Percentiles rank a stretch among this genome's conserved stretches.
Evolutionary conservation across 495 filamentous ascomycete species (phyloP).

Genomic region (Glonium stellatum): DNA sequence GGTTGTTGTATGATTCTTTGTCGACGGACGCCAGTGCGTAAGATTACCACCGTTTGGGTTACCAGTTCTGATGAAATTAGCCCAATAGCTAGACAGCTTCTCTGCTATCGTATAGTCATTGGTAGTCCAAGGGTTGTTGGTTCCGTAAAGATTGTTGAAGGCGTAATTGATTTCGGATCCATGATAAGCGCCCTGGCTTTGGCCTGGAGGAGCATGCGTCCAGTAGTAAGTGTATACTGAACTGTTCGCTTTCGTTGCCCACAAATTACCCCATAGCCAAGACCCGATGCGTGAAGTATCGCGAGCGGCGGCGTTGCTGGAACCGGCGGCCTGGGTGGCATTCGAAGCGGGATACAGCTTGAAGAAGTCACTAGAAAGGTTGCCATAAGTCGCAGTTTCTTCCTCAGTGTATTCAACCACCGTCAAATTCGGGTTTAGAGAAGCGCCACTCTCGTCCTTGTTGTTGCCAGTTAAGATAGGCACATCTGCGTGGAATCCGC

Average conservation of each 20-base stretch:
- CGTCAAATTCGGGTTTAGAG: neutral
- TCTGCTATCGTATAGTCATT: neutral
- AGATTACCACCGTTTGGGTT: neutral
- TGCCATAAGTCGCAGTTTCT: neutral
- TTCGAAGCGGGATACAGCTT: neutral
- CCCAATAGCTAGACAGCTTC: neutral
- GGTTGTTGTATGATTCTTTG: too few relatives aligned
- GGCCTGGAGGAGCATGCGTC: too few relatives aligned
- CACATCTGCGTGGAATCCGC: neutral
- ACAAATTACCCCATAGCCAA: neutral
- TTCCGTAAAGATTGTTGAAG: neutral
- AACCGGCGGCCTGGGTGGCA: neutral
- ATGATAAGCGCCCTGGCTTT: neutral
- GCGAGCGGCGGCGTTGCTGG: neutral
- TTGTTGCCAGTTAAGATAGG: neutral
- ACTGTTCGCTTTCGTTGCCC: neutral
- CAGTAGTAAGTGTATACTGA: neutral
- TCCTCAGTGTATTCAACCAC: neutral
- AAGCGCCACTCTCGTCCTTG: neutral
- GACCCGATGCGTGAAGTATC: neutral
- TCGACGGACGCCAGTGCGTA: too few relatives aligned
- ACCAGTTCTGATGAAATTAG: neutral
- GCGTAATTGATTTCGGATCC: neutral
- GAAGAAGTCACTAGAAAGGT: too few relatives aligned
- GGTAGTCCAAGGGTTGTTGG: neutral